phyloP scores from a whole-genome alignment of 345 rosid genomes.

The Acer saccharum region DNA sequence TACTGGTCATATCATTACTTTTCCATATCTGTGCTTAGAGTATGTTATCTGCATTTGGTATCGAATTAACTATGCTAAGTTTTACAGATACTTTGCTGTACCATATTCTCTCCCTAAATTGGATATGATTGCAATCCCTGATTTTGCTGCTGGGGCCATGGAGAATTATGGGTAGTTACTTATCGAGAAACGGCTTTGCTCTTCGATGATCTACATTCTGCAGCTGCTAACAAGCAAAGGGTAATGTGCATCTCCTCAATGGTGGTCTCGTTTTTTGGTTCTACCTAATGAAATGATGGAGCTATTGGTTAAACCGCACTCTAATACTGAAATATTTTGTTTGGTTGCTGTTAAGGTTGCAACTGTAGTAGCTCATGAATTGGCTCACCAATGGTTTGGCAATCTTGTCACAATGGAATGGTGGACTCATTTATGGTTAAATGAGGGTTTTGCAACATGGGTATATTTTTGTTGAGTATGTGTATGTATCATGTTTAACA shows the following conservation, averaged over 20 bases:
- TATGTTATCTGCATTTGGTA: slow-evolving; percentile 4
- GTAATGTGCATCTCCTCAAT: slow-evolving; percentile 34
- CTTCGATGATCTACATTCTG: slow-evolving; percentile 89
- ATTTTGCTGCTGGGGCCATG: slow-evolving; percentile 98
- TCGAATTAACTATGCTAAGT: slow-evolving; percentile 20
- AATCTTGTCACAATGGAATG: slow-evolving; percentile 99
- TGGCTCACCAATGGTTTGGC: slow-evolving; percentile 99
- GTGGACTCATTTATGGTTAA: slow-evolving; percentile 99
- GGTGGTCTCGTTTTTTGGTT: slow-evolving; percentile 12
- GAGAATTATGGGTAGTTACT: slow-evolving; percentile 96
- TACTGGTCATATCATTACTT: not conserved
- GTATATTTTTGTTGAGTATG: slow-evolving; percentile 41
- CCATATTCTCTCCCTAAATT: slow-evolving; percentile 90
- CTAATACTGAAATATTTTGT: slow-evolving; percentile 12
- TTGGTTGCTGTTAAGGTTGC: slow-evolving; percentile 63
- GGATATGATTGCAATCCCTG: slow-evolving; percentile 98
- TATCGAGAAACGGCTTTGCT: slow-evolving; percentile 94
- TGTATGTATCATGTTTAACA: slow-evolving; percentile 10
- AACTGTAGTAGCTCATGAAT: slow-evolving; percentile 95
- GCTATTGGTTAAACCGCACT: not conserved
- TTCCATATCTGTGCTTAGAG: not conserved
- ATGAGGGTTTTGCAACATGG: slow-evolving; percentile 99
- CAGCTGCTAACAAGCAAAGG: slow-evolving; percentile 96
- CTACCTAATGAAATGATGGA: not conserved
- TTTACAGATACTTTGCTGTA: slow-evolving; percentile 76